Percentiles rank a stretch among this genome's conserved stretches.
Conservation (phyloP, 441 rosid genomes). For the Syzygium syzygioides region DNA sequence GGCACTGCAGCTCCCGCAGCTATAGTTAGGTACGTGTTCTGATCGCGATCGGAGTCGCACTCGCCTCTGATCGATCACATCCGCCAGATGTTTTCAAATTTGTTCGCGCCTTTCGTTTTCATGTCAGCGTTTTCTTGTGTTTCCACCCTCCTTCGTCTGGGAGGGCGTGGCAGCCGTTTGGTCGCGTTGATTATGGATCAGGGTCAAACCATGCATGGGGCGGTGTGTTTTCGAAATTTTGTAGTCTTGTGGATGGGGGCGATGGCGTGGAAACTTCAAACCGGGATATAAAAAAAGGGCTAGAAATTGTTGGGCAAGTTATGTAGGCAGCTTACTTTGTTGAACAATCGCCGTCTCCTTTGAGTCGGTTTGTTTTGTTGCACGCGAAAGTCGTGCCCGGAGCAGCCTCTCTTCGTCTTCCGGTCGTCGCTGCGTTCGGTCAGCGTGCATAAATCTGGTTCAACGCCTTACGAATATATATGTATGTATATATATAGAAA, state of each 20-base stretch:
- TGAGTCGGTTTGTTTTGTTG: background rate
- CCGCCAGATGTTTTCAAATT: background rate
- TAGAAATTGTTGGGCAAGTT: background rate
- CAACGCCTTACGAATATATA: background rate
- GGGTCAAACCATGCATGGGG: background rate
- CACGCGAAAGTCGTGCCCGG: background rate
- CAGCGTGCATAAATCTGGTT: background rate
- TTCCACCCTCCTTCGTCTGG: background rate
- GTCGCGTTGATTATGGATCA: background rate
- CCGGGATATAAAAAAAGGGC: background rate
- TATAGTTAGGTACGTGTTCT: background rate
- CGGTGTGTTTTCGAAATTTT: background rate
- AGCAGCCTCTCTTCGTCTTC: background rate
- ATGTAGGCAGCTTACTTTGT: background rate
- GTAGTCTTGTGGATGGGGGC: background rate
- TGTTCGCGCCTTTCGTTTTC: background rate
- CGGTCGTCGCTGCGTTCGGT: background rate
- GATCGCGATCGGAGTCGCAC: background rate
- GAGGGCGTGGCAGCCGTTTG: too few species aligned
- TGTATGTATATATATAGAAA: background rate
- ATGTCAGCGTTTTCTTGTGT: background rate
- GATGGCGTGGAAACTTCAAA: background rate
- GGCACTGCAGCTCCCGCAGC: background rate
- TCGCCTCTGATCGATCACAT: background rate
- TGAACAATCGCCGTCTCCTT: background rate